These are phyloP conservation scores for Suillus occidentalis DNA, from an alignment of 768 basidiomycete genomes.

Conservation along the genomic window DNA sequence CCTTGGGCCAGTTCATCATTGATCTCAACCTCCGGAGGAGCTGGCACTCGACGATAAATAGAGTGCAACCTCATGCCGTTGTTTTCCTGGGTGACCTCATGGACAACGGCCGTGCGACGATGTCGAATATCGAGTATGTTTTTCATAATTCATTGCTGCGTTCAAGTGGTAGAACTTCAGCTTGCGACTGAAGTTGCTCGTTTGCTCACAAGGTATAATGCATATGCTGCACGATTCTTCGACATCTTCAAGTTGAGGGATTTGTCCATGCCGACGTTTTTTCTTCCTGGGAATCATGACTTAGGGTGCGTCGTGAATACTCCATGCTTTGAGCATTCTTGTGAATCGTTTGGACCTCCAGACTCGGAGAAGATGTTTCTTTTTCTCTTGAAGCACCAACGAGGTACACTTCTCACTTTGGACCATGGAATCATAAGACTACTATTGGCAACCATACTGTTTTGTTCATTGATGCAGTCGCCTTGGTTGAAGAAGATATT, in stretches of 20 bases:
- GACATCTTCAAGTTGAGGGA: constrained; percentile 60
- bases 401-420: constrained; percentile 78
- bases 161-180: background rate
- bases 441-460: constrained; percentile 71
- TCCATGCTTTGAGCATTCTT: constrained; percentile 9
- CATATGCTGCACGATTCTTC: constrained; percentile 66
- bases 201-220: constrained; percentile 59
- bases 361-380: constrained; percentile 27
- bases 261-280: constrained; percentile 53
- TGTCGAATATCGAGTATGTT: constrained; percentile 69
- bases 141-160: constrained; percentile 2
- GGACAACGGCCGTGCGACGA: constrained; percentile 73
- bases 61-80: constrained; percentile 65
- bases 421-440: constrained; percentile 63
- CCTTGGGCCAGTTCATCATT: constrained; percentile 62
- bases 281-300: constrained; percentile 91
- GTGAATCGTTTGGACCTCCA: constrained; percentile 13
- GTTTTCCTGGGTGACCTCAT: constrained; percentile 93
- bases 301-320: constrained; percentile 52
- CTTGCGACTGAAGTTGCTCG: constrained; percentile 9
- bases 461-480: constrained; percentile 71
- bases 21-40: constrained; percentile 85
- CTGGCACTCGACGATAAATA: constrained; percentile 64
- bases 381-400: constrained; percentile 44
- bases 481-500: constrained; percentile 73